Evolutionary conservation across 495 filamentous ascomycete genomes (phyloP), one percentile per base, ranked within the genome.

Genomic region (Pyrenula aspistea): DNA sequence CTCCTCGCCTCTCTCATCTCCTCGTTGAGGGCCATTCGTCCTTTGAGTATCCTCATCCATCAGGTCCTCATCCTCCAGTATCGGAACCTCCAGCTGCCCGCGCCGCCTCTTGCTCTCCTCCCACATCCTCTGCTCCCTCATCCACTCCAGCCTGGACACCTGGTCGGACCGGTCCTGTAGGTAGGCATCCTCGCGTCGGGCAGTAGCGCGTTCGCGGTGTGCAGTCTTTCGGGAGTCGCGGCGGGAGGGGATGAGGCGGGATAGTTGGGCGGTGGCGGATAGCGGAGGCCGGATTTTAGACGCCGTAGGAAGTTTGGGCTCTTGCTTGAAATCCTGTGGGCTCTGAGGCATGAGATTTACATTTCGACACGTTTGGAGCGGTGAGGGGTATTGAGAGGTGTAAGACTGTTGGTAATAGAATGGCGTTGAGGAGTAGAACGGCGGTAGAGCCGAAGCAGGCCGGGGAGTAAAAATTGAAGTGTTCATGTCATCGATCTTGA

Each of bases 161-260:
- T 94, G 86, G 57, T 96, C 89, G 51, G 88, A 86, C 1, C 88
- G 71, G 73, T 47, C 82, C 80, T 71, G 89, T 74, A 67, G 80
- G 57, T 68, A 84, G 67, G 79, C 84, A 81, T 67, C 77, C 63
- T 95, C 87, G 2, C 84, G 74, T 42, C 80, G 77, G 59, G 83
- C 80, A 62, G 8, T 52, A 10, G 50, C 19, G 8, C 50, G n/a
- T 52, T 52, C 8, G 8, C 84, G 31, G 62, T 69, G 58, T 64
- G 73, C 22, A 69, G 66, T 42, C 68, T 68, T 2, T 60, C 61
- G 57, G 69, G 66, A 53, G 70, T 65, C 2, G 67, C 60, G 2
- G 64, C 60, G 12, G 62, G 59, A 12, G 61, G 53, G 2, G 60
- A 54, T 0, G 57, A 58, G 49, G 56, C 55, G 31, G 53, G 57